Percentiles rank a stretch among this genome's conserved stretches.
Conservation (phyloP, 257 asterid species). For the Penstemon newberryi region DNA sequence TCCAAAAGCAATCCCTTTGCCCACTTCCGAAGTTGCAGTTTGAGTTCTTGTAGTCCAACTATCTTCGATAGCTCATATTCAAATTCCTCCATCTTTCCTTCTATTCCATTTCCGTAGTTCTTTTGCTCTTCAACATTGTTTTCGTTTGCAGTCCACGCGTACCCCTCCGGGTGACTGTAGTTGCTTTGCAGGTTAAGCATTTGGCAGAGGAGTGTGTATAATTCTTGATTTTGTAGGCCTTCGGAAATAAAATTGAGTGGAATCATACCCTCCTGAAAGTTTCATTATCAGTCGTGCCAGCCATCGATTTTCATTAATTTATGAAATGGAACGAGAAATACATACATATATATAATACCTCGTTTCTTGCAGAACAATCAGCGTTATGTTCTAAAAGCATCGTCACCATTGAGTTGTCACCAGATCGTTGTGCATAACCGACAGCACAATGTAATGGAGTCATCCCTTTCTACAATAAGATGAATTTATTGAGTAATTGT, state of each 20-base stretch:
- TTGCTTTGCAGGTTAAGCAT: conserved; percentile 25
- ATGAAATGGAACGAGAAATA: background rate
- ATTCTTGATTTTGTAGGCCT: conserved; percentile 45
- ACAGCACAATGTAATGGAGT: conserved; percentile 50
- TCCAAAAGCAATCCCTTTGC: conserved; percentile 90
- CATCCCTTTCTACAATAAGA: conserved; percentile 35
- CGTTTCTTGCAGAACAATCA: conserved; percentile 38
- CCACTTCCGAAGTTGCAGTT: conserved; percentile 74
- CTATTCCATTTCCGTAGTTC: conserved; percentile 43
- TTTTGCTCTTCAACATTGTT: conserved; percentile 47
- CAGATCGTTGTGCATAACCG: conserved; percentile 39
- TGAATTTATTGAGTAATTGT: background rate
- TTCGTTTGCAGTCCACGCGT: conserved; percentile 20
- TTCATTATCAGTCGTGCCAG: conserved; percentile 7
- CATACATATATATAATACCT: conserved; percentile 22
- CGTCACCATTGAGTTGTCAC: conserved; percentile 38
- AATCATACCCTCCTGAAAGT: conserved; percentile 67
- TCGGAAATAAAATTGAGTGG: conserved; percentile 66
- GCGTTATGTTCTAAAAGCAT: conserved; percentile 38
- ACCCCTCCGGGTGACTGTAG: background rate
- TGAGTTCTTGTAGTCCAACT: conserved; percentile 69
- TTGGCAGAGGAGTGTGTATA: conserved; percentile 42
- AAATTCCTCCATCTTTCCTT: conserved; percentile 66
- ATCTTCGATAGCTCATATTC: conserved; percentile 63
- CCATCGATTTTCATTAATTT: background rate